phyloP scores from a whole-genome alignment of 139 green algal species.

The Pleodorina starrii region DNA sequence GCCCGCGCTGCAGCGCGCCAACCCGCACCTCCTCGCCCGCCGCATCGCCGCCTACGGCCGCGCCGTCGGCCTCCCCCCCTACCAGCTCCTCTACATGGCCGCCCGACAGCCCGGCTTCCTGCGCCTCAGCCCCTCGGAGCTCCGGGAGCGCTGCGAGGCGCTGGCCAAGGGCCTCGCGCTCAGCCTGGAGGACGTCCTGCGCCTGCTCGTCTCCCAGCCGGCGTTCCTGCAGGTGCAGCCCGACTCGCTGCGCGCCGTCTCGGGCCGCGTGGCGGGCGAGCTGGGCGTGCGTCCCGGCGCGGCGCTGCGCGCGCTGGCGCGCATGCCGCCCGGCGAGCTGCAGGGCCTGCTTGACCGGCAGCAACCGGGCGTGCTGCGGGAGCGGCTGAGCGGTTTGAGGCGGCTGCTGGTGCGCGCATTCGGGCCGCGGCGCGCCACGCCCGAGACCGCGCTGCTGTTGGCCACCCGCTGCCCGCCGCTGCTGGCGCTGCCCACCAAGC shows the following conservation, averaged over 20 bases:
- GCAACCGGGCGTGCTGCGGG: background rate
- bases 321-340: slow-evolving; percentile 10
- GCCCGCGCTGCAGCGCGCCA: slow-evolving; percentile 18
- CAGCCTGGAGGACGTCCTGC: background rate
- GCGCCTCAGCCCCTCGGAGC: background rate
- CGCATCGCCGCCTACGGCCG: slow-evolving; percentile 21
- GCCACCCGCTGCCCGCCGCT: slow-evolving; percentile 23
- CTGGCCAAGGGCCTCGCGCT: background rate
- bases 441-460: slow-evolving; percentile 17
- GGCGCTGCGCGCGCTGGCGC: background rate
- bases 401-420: slow-evolving; percentile 18
- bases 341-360: background rate
- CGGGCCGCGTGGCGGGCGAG: background rate
- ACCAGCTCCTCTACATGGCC: slow-evolving; percentile 39
- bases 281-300: background rate
- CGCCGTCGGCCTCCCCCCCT: background rate
- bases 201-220: slow-evolving; percentile 30
- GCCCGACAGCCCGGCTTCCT: slow-evolving; percentile 28
- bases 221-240: slow-evolving; percentile 11
- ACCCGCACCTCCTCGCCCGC: background rate
- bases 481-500: slow-evolving; percentile 30
- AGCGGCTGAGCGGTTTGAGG: slow-evolving; percentile 10
- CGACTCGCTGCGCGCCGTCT: background rate
- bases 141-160: background rate
- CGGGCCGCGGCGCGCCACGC: background rate